phyloP scores from a whole-genome alignment of 495 filamentous ascomycete species.

The Penicillium coffeae region DNA sequence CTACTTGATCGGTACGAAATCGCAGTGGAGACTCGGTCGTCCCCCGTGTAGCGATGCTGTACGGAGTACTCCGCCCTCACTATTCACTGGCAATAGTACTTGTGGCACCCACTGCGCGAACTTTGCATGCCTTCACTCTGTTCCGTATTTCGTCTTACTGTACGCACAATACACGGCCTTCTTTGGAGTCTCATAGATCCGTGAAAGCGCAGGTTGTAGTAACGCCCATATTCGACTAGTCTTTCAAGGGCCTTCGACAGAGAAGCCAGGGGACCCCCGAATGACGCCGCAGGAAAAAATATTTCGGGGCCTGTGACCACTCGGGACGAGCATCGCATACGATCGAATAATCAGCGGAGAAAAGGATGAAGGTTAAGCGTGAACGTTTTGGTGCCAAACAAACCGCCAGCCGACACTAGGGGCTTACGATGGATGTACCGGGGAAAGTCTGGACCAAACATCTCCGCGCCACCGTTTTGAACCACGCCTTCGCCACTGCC shows the following conservation, averaged over 20 bases:
- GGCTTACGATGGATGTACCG: neutral
- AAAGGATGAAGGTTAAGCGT: neutral
- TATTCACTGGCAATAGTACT: too few species aligned
- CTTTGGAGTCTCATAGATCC: neutral
- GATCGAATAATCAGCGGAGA: neutral
- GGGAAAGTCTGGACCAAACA: neutral
- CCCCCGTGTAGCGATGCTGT: neutral
- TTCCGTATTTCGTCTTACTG: neutral
- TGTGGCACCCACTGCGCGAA: neutral
- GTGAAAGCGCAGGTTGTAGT: neutral
- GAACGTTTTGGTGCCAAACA: neutral
- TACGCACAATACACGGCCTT: neutral
- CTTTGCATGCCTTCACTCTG: too few species aligned
- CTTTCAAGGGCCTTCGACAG: neutral
- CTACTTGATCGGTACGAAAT: neutral
- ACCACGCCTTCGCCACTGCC: conserved; percentile 4
- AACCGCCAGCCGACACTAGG: neutral
- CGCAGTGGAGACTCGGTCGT: neutral
- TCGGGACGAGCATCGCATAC: neutral
- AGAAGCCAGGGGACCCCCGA: neutral
- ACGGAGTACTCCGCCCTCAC: neutral
- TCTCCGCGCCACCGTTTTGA: conserved; percentile 1
- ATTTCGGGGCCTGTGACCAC: conserved; percentile 5
- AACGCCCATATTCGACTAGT: conserved; percentile 1
- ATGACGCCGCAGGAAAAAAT: neutral